Conservation (phyloP, 129 eudicot species). For the Flaveria brownii region DNA sequence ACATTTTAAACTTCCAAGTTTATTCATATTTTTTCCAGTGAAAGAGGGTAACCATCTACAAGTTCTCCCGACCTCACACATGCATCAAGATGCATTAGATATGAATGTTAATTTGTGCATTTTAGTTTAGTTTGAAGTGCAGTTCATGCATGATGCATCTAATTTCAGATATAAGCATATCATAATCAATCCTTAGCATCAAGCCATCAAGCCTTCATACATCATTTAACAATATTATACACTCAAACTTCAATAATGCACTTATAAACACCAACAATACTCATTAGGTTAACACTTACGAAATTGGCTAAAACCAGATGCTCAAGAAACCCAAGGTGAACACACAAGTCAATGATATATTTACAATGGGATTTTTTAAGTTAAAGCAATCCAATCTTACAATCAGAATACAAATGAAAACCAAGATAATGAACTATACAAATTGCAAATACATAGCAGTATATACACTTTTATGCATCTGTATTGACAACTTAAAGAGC, state of each 20-base stretch:
- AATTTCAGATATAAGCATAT: not conserved
- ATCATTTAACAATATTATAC: not conserved
- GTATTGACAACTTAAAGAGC: slow-evolving; percentile 49
- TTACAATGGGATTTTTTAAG: slow-evolving; percentile 21
- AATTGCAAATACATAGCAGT: slow-evolving; percentile 9
- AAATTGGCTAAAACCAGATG: not conserved
- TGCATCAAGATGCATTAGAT: no score
- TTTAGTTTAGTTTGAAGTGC: not conserved
- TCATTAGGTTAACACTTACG: not conserved
- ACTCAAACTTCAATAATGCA: not conserved
- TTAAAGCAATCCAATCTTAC: slow-evolving; percentile 27
- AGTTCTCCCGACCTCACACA: not conserved
- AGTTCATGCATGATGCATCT: not conserved
- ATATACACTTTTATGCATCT: slow-evolving; percentile 34
- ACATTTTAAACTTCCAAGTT: not conserved
- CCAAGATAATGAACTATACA: slow-evolving; percentile 18
- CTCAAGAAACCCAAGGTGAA: slow-evolving; percentile 1
- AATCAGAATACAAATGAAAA: slow-evolving; percentile 11
- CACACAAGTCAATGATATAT: slow-evolving; percentile 26
- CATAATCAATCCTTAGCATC: not conserved
- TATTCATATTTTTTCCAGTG: not conserved
- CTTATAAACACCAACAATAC: no score
- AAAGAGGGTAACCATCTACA: not conserved
- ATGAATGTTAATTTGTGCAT: no score
- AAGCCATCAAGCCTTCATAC: not conserved